A percentile compares a stretch with the other conserved stretches of the same genome.
These are phyloP conservation scores for Phlyctochytrium arcticum DNA, from an alignment of 192 early-diverging fungal species.

Conservation along the genomic window DNA sequence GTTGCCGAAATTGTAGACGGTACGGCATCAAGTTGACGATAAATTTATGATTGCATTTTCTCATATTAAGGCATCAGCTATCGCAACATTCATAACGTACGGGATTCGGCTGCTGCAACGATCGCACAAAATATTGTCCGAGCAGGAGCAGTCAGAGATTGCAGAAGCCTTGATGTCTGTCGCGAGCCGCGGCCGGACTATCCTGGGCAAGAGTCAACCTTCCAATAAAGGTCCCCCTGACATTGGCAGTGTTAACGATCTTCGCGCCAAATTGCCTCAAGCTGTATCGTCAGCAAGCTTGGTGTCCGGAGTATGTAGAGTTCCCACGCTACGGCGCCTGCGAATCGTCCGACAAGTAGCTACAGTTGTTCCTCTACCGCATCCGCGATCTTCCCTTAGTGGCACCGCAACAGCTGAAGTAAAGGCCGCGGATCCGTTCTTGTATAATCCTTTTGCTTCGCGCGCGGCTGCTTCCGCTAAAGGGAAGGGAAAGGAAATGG, in stretches of 20 bases:
- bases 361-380: conserved; percentile 54
- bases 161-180: conserved; percentile 52
- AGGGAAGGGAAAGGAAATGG: conserved; percentile 34
- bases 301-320: too few relatives aligned
- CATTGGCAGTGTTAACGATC: too few relatives aligned
- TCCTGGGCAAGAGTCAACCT: too few relatives aligned
- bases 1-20: conserved; percentile 66
- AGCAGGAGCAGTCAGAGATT: conserved; percentile 63
- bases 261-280: too few relatives aligned
- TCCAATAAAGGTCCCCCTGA: too few relatives aligned
- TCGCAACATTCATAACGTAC: conserved; percentile 56
- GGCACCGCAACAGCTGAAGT: conserved; percentile 16
- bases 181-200: too few relatives aligned
- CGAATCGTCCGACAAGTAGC: conserved; percentile 34
- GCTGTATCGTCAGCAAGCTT: too few relatives aligned
- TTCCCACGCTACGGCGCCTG: too few relatives aligned
- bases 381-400: conserved; percentile 40
- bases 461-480: conserved; percentile 42
- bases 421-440: conserved; percentile 57
- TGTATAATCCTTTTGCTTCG: conserved; percentile 74
- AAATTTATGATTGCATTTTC: not conserved
- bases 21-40: conserved; percentile 19
- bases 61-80: conserved; percentile 39
- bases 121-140: conserved; percentile 54
- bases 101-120: conserved; percentile 63